phyloP scores from a whole-genome alignment of 306 rosid genomes.

The Cucurbita moschata region DNA sequence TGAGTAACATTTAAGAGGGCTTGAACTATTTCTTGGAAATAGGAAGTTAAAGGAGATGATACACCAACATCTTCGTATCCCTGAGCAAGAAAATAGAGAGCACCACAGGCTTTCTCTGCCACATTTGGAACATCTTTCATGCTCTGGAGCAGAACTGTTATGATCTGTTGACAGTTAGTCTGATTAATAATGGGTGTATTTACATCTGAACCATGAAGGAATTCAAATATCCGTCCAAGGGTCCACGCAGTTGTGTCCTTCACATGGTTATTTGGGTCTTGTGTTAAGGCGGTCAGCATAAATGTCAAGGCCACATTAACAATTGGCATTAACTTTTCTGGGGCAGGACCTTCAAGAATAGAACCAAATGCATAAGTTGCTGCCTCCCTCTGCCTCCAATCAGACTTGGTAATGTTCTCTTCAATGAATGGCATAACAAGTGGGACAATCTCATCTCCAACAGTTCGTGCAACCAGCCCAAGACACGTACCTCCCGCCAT shows the following conservation, averaged over 20 bases:
- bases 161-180: slow-evolving; percentile 65
- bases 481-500: slow-evolving; percentile 98
- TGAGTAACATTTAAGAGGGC: slow-evolving; percentile 68
- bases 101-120: slow-evolving; percentile 97
- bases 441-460: slow-evolving; percentile 81
- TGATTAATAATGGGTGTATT: slow-evolving; percentile 70
- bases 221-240: slow-evolving; percentile 86
- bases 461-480: slow-evolving; percentile 86
- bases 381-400: slow-evolving; percentile 95
- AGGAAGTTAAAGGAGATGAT: slow-evolving; percentile 59
- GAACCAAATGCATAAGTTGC: slow-evolving; percentile 97
- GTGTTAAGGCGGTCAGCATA: slow-evolving; percentile 66
- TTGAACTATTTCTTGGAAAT: slow-evolving; percentile 61
- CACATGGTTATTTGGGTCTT: slow-evolving; percentile 78
- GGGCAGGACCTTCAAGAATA: slow-evolving; percentile 85
- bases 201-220: slow-evolving; percentile 71
- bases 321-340: slow-evolving; percentile 67
- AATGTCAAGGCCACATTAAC: slow-evolving; percentile 64
- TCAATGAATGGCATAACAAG: slow-evolving; percentile 88
- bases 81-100: slow-evolving; percentile 87
- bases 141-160: slow-evolving; percentile 68
- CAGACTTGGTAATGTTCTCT: slow-evolving; percentile 74
- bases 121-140: slow-evolving; percentile 91
- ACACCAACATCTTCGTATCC: slow-evolving; percentile 73
- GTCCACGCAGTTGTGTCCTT: slow-evolving; percentile 99